Percentiles rank a stretch among this genome's conserved stretches.
Conservation (phyloP, 495 filamentous ascomycete species). For the Xylaria acuta region DNA sequence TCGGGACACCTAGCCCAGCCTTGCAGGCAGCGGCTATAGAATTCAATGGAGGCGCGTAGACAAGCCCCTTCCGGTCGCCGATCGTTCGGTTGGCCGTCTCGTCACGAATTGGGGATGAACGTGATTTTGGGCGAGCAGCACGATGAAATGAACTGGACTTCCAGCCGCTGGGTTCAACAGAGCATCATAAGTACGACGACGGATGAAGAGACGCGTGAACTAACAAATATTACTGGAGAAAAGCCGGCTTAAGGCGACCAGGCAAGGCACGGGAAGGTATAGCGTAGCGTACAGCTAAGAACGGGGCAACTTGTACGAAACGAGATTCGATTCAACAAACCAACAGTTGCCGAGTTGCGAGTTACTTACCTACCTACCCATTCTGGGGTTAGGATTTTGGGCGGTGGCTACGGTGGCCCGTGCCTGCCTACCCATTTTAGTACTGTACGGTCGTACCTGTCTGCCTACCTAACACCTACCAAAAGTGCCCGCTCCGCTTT, state of each 20-base stretch:
- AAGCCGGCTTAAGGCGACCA: not conserved
- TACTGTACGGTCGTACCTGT: too few relatives aligned
- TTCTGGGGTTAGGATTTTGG: not conserved
- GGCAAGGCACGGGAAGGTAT: not conserved
- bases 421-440: constrained; percentile 7
- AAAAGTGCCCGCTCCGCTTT: not conserved
- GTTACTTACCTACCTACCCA: not conserved
- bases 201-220: not conserved
- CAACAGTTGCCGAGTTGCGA: constrained; percentile 16
- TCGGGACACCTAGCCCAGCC: constrained; percentile 17
- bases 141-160: not conserved
- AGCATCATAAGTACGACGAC: not conserved
- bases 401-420: not conserved
- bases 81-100: constrained; percentile 12
- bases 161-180: not conserved
- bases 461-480: not conserved
- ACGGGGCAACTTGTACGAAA: constrained; percentile 21
- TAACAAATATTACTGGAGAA: not conserved
- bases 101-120: constrained; percentile 15
- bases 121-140: not conserved
- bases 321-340: constrained; percentile 18
- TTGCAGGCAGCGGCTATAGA: constrained; percentile 19
- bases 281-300: not conserved
- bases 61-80: not conserved
- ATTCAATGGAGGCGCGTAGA: constrained; percentile 20